Conservation (phyloP, 108 stramenopile genomes). For the Bacterosira constricta region DNA sequence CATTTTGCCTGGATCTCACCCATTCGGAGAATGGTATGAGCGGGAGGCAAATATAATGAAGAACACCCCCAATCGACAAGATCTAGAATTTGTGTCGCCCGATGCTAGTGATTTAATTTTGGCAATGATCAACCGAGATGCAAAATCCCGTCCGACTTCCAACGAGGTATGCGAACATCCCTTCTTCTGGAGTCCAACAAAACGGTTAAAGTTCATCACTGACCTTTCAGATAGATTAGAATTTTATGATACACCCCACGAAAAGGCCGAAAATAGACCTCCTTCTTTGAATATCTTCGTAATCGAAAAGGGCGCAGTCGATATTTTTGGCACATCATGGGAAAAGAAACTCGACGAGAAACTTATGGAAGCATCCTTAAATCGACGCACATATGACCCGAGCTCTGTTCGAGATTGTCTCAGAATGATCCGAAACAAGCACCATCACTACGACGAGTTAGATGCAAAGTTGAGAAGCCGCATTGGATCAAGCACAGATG, state of each 20-base stretch:
- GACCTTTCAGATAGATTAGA: slow-evolving; percentile 93
- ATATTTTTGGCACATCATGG: slow-evolving; percentile 89
- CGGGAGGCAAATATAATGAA: slow-evolving; percentile 95
- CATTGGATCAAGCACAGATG: slow-evolving; percentile 63
- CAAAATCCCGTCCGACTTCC: slow-evolving; percentile 84
- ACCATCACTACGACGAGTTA: slow-evolving; percentile 94
- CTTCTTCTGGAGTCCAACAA: slow-evolving; percentile 87
- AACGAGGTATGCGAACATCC: slow-evolving; percentile 90
- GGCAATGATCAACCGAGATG: slow-evolving; percentile 82
- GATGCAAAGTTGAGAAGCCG: slow-evolving; percentile 60
- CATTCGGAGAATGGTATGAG: slow-evolving; percentile 97
- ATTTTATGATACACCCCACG: slow-evolving; percentile 41
- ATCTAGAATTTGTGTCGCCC: slow-evolving; percentile 62
- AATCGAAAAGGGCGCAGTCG: slow-evolving; percentile 80
- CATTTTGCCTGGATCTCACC: slow-evolving; percentile 88
- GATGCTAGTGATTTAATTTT: slow-evolving; percentile 88
- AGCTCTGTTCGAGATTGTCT: slow-evolving; percentile 89
- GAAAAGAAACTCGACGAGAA: slow-evolving; percentile 76
- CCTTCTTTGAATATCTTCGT: slow-evolving; percentile 51
- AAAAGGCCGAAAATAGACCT: slow-evolving; percentile 1
- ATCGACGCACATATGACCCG: slow-evolving; percentile 91
- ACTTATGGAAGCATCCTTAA: slow-evolving; percentile 81
- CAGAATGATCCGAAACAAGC: slow-evolving; percentile 93
- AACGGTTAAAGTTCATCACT: slow-evolving; percentile 85
- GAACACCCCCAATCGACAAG: slow-evolving; percentile 67